phyloP scores from a whole-genome alignment of 768 basidiomycete species.

The Lactarius tabidus region DNA sequence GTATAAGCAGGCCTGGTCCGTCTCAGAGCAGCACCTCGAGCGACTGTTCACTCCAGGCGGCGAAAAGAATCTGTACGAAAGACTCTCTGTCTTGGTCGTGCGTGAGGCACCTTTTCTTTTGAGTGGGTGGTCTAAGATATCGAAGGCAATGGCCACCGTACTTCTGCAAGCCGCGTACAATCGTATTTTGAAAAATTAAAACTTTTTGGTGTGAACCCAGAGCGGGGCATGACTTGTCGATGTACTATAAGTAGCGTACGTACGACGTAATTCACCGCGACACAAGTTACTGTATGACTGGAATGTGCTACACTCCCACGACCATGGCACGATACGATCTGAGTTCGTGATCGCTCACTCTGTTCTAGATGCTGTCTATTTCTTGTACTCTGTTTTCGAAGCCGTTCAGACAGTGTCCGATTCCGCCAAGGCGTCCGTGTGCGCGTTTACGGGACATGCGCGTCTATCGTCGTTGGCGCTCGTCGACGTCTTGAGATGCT shows the following conservation, averaged over 20 bases:
- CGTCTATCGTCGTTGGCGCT: not conserved
- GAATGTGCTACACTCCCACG: too few species aligned
- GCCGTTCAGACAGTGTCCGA: too few species aligned
- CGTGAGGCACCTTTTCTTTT: not conserved
- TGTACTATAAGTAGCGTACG: too few species aligned
- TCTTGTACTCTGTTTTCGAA: too few species aligned
- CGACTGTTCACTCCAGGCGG: constrained; percentile 69
- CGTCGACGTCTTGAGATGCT: not conserved
- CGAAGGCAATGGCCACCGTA: constrained; percentile 72
- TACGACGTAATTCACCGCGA: too few species aligned
- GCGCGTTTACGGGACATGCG: too few species aligned
- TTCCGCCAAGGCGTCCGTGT: too few species aligned
- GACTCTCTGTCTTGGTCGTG: not conserved
- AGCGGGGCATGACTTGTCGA: constrained; percentile 11
- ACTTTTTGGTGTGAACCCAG: constrained; percentile 57
- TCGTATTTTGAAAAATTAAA: constrained; percentile 86
- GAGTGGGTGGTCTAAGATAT: constrained; percentile 77
- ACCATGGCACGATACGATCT: too few species aligned
- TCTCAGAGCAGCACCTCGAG: constrained; percentile 74
- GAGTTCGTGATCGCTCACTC: too few species aligned
- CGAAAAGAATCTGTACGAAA: constrained; percentile 68
- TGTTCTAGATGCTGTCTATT: too few species aligned
- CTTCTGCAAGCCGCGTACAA: constrained; percentile 82
- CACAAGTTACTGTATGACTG: too few species aligned
- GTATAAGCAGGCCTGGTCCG: constrained; percentile 79